Evolutionary conservation across 768 basidiomycete species (phyloP), one percentile per base, ranked within the genome.

Genomic region (Macrolepiota albuminosa): DNA sequence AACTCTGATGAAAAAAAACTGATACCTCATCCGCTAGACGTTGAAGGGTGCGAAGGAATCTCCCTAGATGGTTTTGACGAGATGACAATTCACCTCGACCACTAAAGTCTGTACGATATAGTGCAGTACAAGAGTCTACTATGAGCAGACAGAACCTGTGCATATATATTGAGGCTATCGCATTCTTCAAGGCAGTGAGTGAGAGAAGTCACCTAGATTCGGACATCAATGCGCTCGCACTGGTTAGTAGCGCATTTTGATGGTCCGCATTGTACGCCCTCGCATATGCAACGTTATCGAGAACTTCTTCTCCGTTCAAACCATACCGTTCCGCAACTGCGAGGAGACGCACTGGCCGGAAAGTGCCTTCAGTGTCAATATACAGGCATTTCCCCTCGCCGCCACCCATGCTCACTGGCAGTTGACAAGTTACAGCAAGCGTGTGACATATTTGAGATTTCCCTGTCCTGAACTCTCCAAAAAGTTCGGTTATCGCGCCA

Each of bases 331-430:
- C 95, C 3, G 97, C 96, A 11, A 95, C 93, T 0, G 96, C 94
- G 40, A 98, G 82, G 48, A 98, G 80, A 56, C 97, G 90, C 45
- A 92, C 91, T 24, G 97, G 97, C 66, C 97, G 94, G 80, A 99
- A 99, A 9, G 97, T 99, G 31, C 96, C 96, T 70, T 99, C 97
- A 0, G 97, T 98, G 72, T 99, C 97, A 74, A 99, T 98, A 73
- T 97, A 99, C 48, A 99, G 78, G 69, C 96, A 98, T 75, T 99
- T 99, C 42, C 97, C 97, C 75, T 99, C 97, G 13, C 97, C 97
- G 16, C 97, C 97, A 21, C 97, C 96, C 95, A 98, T 98, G 67
- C 85, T 89, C 46, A 95, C 89, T 2, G 97, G 97, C 14, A 98
- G 83, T 76, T 98, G 96, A 70, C 97, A 99, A 5, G 97, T 98